Conservation (phyloP, 176 grass and related monocot species). For the Alopecurus myosuroides region DNA sequence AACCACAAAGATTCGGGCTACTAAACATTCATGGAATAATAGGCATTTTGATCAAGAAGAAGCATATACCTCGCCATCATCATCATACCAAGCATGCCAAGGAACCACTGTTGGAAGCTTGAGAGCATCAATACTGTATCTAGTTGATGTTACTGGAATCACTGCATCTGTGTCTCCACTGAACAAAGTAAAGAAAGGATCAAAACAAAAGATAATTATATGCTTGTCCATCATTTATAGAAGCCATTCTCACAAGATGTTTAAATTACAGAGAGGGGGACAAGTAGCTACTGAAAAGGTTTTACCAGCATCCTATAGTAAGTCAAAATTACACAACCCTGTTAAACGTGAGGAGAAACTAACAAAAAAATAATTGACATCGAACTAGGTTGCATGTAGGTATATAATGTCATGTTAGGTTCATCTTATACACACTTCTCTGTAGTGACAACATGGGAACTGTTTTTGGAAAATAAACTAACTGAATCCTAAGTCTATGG, state of each 20-base stretch:
- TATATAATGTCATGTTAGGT: neutral
- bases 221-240: neutral
- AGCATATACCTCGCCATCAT: constrained; percentile 71
- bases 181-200: constrained; percentile 24
- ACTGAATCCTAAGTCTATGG: neutral
- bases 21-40: constrained; percentile 15
- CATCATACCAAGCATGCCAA: constrained; percentile 88
- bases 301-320: neutral
- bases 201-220: neutral
- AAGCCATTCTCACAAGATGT: neutral
- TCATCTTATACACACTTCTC: neutral
- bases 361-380: neutral
- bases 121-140: constrained; percentile 80
- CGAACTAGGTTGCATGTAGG: neutral
- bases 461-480: neutral
- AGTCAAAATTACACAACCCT: neutral
- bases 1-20: neutral
- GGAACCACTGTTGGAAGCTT: constrained; percentile 80
- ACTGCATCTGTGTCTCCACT: constrained; percentile 95
- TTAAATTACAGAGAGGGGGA: neutral
- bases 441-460: neutral
- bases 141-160: constrained; percentile 86
- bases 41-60: neutral
- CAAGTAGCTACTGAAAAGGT: neutral
- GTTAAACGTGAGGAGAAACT: neutral